Conservation (phyloP, 2,329 filamentous ascomycete species). For the Claviceps lovelessii region DNA sequence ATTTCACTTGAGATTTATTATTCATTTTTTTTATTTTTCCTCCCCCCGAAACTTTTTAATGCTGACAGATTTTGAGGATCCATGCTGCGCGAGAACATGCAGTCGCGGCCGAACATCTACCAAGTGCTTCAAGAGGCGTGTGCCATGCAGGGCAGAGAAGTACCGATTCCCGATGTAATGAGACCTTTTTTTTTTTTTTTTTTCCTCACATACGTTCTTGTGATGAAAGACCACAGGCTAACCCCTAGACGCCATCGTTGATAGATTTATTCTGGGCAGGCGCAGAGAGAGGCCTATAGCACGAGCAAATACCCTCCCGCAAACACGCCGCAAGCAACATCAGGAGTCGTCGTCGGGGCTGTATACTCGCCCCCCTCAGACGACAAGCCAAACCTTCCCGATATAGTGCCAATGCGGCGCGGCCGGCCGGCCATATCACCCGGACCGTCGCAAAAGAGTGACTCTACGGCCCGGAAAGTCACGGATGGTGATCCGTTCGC, state of each 20-base stretch:
- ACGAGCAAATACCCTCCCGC: slow-evolving; percentile 18
- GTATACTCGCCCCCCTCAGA: slow-evolving; percentile 64
- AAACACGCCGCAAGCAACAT: slow-evolving; percentile 40
- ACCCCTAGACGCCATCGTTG: background rate
- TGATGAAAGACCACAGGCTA: background rate
- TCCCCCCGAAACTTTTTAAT: too few species aligned
- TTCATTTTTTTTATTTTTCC: too few species aligned
- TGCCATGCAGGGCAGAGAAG: slow-evolving; percentile 71
- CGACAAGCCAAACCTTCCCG: slow-evolving; percentile 61
- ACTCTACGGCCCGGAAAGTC: slow-evolving; percentile 50
- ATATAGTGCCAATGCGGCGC: slow-evolving; percentile 86
- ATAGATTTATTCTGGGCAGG: slow-evolving; percentile 57
- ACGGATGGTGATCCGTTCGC: slow-evolving; percentile 74
- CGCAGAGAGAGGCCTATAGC: slow-evolving; percentile 46
- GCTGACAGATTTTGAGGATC: slow-evolving; percentile 39
- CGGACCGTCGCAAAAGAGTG: slow-evolving; percentile 28
- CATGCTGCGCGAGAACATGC: slow-evolving; percentile 78
- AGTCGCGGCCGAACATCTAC: slow-evolving; percentile 77
- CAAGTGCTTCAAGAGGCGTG: slow-evolving; percentile 80
- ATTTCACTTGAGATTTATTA: too few species aligned
- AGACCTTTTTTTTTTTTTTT: background rate
- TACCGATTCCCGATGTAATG: slow-evolving; percentile 79
- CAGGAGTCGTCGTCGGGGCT: slow-evolving; percentile 55
- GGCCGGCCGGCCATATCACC: slow-evolving; percentile 45
- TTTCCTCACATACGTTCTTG: background rate